Base-by-base conservation (phyloP, 768 basidiomycete species). In the Tylopilus cervinicoccineus region DNA sequence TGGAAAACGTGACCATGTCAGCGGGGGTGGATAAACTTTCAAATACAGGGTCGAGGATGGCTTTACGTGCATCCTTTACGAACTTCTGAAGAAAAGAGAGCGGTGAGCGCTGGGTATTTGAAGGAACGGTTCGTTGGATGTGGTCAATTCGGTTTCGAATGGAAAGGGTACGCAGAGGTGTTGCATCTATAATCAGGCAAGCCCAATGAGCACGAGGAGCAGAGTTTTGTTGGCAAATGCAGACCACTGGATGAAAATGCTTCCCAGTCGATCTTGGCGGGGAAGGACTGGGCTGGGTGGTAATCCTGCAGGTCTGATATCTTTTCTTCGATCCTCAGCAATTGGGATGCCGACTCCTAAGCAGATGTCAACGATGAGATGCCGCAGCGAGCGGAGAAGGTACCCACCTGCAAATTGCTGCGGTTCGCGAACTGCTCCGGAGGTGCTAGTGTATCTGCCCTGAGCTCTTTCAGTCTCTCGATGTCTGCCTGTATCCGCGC, bases 401-500 rank as follows among this genome's bases (percentile, higher is more conserved):
- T 19, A 51, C 60, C 31, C 53, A 76, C 76, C 66, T 74, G 60
- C 29, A 65, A 55, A 19, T 60, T 54, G 24, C 73, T 31, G 57
- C 66, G 52, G 17, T 64, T 57, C 22, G 65, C 38, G 27, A 75
- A 69, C 17, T 55, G 45, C 37, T 67, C 63, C 26, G 76, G 68
- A 24, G 69, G 62, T 6, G 54, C 56, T 17, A 70, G 51, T 2
- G 72, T 69, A 34, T 76, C 64, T 14, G 56, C 64, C 51, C 70
- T 76, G 27, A 84, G 69, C 33, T 61, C 61, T 39, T 72, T 71
- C 19, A 90, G 72, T 19, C 73, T 68, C 43, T 75, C 76, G 60
- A 89, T 77, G 68, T 88, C 86, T 55, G 74, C 66, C 52, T 79
- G 76, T 24, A 84, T 83, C 27, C 76, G 76, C 41, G 74, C 72